These are phyloP conservation scores for maize (Zea mays) DNA, from an alignment of 176 grass and related monocot species.

Conservation along the genomic window DNA sequence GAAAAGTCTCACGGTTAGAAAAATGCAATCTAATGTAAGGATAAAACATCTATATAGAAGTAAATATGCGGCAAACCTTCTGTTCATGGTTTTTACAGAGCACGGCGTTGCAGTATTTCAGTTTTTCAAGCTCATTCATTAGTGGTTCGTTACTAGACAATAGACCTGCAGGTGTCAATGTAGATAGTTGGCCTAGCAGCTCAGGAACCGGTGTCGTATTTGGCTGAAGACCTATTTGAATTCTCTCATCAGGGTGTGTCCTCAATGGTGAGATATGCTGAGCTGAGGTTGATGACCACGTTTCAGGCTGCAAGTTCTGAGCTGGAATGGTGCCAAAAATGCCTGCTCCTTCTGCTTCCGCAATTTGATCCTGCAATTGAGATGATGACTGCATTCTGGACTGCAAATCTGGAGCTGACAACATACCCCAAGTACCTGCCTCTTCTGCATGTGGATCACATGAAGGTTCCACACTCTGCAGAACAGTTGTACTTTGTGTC, in stretches of 20 bases:
- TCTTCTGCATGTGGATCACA: constrained; percentile 9
- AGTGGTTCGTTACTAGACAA: constrained; percentile 43
- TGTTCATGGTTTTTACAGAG: constrained; percentile 49
- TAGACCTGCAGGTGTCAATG: constrained; percentile 26
- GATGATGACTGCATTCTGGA: constrained; percentile 20
- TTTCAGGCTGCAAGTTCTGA: constrained; percentile 32
- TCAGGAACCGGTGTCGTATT: constrained; percentile 15
- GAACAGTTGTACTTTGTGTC: background rate
- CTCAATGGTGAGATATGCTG: constrained; percentile 33
- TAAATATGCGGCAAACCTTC: constrained; percentile 43
- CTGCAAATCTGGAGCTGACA: background rate
- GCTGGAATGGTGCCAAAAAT: background rate
- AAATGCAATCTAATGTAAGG: constrained; percentile 14
- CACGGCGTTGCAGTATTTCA: constrained; percentile 16
- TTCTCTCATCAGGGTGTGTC: constrained; percentile 30
- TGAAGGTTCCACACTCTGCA: background rate
- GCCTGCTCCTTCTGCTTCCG: constrained; percentile 30
- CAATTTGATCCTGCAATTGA: constrained; percentile 34
- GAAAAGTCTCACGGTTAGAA: background rate
- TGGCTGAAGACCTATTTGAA: constrained; percentile 30
- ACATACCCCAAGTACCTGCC: background rate
- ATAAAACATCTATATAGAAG: background rate
- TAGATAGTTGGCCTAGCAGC: constrained; percentile 33
- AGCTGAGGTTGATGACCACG: constrained; percentile 23
- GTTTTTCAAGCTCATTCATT: constrained; percentile 56